phyloP scores from a whole-genome alignment of 2,329 filamentous ascomycete species.

The Phaeoacremonium minimum region DNA sequence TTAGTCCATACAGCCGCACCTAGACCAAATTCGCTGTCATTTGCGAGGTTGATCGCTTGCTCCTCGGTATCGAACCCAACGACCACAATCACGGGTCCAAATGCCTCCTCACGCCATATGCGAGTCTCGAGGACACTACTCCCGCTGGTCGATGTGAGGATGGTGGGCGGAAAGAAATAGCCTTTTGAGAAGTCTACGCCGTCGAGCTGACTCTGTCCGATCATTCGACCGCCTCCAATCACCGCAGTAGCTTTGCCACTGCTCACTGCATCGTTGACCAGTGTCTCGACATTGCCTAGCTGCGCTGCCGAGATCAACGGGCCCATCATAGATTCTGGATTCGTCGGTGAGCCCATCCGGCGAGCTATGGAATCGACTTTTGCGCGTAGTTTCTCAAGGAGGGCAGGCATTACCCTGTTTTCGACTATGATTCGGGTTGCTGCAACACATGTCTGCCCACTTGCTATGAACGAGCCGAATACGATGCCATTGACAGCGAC shows the following conservation, averaged over 20 bases:
- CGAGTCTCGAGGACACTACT: slow-evolving; percentile 64
- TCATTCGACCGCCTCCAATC: slow-evolving; percentile 43
- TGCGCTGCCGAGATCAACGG: slow-evolving; percentile 57
- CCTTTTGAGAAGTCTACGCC: slow-evolving; percentile 46
- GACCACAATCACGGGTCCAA: slow-evolving; percentile 75
- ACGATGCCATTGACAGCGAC: slow-evolving; percentile 67
- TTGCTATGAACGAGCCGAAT: slow-evolving; percentile 51
- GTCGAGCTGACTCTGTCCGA: slow-evolving; percentile 42
- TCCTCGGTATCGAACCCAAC: slow-evolving; percentile 71
- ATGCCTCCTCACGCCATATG: slow-evolving; percentile 78
- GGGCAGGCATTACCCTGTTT: slow-evolving; percentile 58
- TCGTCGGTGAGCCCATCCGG: slow-evolving; percentile 53
- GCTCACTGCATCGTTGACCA: slow-evolving; percentile 60
- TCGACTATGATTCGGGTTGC: slow-evolving; percentile 74
- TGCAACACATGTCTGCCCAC: slow-evolving; percentile 59
- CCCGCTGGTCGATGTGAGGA: slow-evolving; percentile 51
- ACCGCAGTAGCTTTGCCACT: slow-evolving; percentile 31
- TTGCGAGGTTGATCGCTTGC: slow-evolving; percentile 66
- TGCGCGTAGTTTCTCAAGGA: slow-evolving; percentile 59
- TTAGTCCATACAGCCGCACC: slow-evolving; percentile 74
- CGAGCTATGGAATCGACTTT: slow-evolving; percentile 53
- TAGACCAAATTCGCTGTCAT: slow-evolving; percentile 71
- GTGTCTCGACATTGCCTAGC: slow-evolving; percentile 63
- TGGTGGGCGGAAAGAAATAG: slow-evolving; percentile 79
- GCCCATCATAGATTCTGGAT: slow-evolving; percentile 58